A percentile compares a stretch with the other conserved stretches of the same genome.
Evolutionary conservation across 2,329 filamentous ascomycete species (phyloP).

Genomic region (Hortaea sp.): DNA sequence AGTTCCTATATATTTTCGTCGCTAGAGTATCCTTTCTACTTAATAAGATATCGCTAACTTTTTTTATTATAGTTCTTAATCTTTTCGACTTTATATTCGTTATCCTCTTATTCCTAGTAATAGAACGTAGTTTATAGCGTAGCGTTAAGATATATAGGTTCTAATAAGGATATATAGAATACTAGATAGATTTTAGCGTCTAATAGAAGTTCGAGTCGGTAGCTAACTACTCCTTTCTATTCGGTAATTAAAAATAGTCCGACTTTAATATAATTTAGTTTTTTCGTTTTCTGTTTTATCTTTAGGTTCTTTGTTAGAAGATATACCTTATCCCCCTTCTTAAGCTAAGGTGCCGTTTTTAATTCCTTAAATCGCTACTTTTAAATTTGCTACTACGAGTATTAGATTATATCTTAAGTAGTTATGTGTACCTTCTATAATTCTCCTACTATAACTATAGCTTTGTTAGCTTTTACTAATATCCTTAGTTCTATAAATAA

Average conservation of each 20-base stretch:
- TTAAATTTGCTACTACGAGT: not conserved
- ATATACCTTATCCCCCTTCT: conserved; percentile 11
- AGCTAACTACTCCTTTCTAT: not conserved
- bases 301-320: conserved; percentile 8
- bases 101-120: not conserved
- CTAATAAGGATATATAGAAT: conserved; percentile 1
- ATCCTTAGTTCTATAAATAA: conserved; percentile 1
- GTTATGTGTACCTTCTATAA: not conserved
- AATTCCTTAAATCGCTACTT: not conserved
- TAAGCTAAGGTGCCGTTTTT: conserved; percentile 8
- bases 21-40: not conserved
- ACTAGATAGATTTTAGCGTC: not conserved
- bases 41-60: not conserved
- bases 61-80: not conserved
- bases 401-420: not conserved
- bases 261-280: conserved; percentile 10
- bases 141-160: not conserved
- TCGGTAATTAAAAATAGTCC: conserved; percentile 6
- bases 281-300: conserved; percentile 6
- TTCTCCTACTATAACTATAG: conserved; percentile 1
- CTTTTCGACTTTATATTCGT: not conserved
- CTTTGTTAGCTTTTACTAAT: not conserved
- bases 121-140: not conserved
- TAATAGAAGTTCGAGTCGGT: not conserved
- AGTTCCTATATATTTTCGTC: not conserved